Evolutionary conservation across 805 yeast genomes (phyloP).

Genomic region (Scheffersomyces stipitis): DNA sequence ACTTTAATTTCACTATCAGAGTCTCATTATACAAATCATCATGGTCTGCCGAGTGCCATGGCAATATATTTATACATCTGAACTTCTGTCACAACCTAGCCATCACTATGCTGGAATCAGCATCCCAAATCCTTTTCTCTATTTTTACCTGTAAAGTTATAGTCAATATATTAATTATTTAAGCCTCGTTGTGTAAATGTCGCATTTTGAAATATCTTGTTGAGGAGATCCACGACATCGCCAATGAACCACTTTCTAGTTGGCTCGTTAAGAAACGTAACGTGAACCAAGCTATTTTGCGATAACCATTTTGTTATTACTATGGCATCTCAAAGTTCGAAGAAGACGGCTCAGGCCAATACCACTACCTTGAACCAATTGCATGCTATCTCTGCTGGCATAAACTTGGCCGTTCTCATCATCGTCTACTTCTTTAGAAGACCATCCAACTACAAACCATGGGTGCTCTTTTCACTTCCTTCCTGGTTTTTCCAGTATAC

Average conservation of each 20-base stretch:
- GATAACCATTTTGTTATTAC: background rate
- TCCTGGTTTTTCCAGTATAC: constrained; percentile 46
- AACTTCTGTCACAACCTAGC: too few species aligned
- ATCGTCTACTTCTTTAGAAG: constrained; percentile 38
- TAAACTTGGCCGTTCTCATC: constrained; percentile 43
- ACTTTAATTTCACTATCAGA: too few species aligned
- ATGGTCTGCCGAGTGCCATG: too few species aligned
- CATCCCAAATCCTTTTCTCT: too few species aligned
- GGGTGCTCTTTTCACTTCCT: constrained; percentile 34
- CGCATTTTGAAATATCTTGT: too few species aligned
- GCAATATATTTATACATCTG: too few species aligned
- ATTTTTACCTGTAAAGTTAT: too few species aligned
- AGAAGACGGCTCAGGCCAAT: constrained; percentile 50
- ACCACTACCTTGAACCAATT: constrained; percentile 37
- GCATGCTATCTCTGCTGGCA: constrained; percentile 29
- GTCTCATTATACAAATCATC: too few species aligned
- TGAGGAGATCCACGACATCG: too few species aligned
- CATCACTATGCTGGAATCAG: too few species aligned
- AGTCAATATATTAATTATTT: too few species aligned
- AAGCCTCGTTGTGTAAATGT: too few species aligned
- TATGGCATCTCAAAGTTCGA: constrained; percentile 61
- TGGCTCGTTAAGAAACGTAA: background rate
- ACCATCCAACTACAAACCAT: constrained; percentile 45
- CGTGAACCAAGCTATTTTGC: background rate
- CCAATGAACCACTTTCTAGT: background rate